Conservation (phyloP, 108 stramenopile species). For the Fragilaria radians region DNA sequence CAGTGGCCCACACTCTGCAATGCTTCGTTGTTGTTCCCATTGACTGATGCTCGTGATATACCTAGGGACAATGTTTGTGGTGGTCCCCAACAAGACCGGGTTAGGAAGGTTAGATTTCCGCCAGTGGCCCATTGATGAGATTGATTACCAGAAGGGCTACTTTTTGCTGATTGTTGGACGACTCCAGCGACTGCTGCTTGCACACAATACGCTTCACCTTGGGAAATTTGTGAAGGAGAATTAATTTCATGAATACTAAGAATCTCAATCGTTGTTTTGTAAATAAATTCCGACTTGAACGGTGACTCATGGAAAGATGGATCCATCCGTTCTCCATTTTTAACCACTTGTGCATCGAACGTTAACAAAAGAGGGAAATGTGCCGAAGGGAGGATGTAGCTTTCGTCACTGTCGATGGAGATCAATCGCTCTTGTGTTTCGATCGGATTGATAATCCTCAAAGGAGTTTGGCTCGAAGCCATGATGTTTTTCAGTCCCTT, state of each 20-base stretch:
- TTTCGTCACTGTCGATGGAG: constrained; percentile 55
- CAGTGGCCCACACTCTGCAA: constrained; percentile 39
- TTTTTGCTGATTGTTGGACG: constrained; percentile 44
- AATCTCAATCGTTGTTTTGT: constrained; percentile 58
- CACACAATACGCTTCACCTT: constrained; percentile 21
- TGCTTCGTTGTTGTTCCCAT: too few relatives aligned
- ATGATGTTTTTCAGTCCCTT: constrained; percentile 25
- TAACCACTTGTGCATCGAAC: constrained; percentile 27
- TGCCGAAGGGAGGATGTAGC: constrained; percentile 80
- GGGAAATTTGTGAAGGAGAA: neutral
- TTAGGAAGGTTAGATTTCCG: constrained; percentile 53
- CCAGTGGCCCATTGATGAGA: constrained; percentile 35
- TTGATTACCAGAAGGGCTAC: constrained; percentile 7
- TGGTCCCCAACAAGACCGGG: constrained; percentile 71
- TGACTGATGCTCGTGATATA: constrained; percentile 25
- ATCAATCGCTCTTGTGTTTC: constrained; percentile 48
- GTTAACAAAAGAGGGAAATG: constrained; percentile 80
- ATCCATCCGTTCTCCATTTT: neutral
- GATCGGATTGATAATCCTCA: constrained; percentile 66
- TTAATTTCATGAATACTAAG: constrained; percentile 18
- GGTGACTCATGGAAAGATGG: constrained; percentile 1
- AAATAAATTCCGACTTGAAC: constrained; percentile 36
- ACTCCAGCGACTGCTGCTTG: constrained; percentile 62
- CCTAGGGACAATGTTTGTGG: constrained; percentile 65
- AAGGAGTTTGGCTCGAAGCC: constrained; percentile 9